Percentiles rank a stretch among this genome's conserved stretches.
Evolutionary conservation across 495 filamentous ascomycete species (phyloP).

Genomic region (Trichoderma virens): DNA sequence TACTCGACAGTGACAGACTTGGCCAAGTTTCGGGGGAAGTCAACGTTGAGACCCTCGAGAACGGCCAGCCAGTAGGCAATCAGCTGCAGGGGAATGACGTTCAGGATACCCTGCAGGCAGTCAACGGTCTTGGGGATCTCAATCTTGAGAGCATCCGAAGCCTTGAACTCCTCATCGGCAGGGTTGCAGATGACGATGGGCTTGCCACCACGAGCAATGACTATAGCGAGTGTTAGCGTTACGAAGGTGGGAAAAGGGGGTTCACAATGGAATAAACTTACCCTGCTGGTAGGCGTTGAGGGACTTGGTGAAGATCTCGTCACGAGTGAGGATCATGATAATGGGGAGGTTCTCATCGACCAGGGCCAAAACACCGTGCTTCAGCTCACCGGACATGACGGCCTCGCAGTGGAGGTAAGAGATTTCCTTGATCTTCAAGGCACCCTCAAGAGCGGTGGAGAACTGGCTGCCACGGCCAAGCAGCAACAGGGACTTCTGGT

Average conservation of each 20-base stretch:
- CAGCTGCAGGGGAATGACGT: slow-evolving; percentile 94
- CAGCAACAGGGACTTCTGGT: slow-evolving; percentile 92
- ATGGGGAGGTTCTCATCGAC: slow-evolving; percentile 98
- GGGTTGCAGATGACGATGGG: slow-evolving; percentile 98
- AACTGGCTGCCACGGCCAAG: slow-evolving; percentile 93
- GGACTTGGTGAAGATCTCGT: slow-evolving; percentile 92
- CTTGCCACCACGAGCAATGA: slow-evolving; percentile 86
- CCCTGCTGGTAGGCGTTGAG: slow-evolving; percentile 98
- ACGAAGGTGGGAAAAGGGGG: not conserved
- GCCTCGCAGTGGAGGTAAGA: slow-evolving; percentile 99
- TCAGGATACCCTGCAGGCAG: slow-evolving; percentile 88
- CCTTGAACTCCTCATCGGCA: slow-evolving; percentile 78
- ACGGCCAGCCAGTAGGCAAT: slow-evolving; percentile 99
- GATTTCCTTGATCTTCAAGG: slow-evolving; percentile 99
- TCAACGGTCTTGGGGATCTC: slow-evolving; percentile 95
- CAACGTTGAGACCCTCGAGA: slow-evolving; percentile 88
- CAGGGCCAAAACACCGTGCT: slow-evolving; percentile 94
- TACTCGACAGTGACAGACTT: slow-evolving; percentile 99
- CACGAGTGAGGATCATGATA: slow-evolving; percentile 97
- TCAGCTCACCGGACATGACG: slow-evolving; percentile 98
- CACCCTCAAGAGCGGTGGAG: slow-evolving; percentile 95
- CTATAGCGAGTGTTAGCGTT: slow-evolving; percentile 30
- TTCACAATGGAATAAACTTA: slow-evolving; percentile 31
- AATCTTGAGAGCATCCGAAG: slow-evolving; percentile 87
- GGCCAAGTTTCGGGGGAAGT: slow-evolving; percentile 94